Evolutionary conservation across 768 basidiomycete species (phyloP), one percentile per base, ranked within the genome.

Genomic region (Multifurca ochricompacta): DNA sequence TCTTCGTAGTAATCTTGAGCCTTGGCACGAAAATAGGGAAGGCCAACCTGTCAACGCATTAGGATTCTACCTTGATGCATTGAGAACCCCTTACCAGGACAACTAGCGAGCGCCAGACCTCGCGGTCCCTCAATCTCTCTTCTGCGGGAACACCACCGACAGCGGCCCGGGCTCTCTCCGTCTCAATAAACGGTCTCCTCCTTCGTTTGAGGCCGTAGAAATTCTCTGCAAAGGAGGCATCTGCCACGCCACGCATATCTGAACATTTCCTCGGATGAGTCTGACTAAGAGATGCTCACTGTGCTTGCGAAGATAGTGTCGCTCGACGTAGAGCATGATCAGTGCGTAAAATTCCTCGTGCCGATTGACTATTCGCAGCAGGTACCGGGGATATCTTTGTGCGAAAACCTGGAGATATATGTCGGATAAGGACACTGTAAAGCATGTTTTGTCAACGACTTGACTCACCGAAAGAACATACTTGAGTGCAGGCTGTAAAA

Each of bases 331-430:
- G 50, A 94, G 71, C 85, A 98, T 90, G 58, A 95, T 74, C 13
- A 78, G 60, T 1, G 93, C 89, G 63, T 96, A 98, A 69, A 96
- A 91, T 67, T 97, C 94, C 68, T 99, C 96, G 73, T 99, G 96
- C 30, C 82, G 74, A 68, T 98, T 97, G 14, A 96, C 90, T 49
- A 98, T 75, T 16, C 85, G 83, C 39, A 99, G 71, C 28, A 98
- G 78, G 68, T 97, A 94, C 51, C 96, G 80, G 6, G 96, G 96
- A 67, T 97, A 87, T 52, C 85, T 77, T 73, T 97, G 93, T 3
- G 96, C 92, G 63, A 98, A 90, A 54, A 95, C 87, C 94, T 96
- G 56, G 2, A 52, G 48, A 42, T 23, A 25, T n/a, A 42, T 21
- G 6, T 30, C 27, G 6, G 11, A 6, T 34, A 36, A 42, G 41